Evolutionary conservation across 1,284 basidiomycete genomes (phyloP).

Genomic region (Afroboletus lepidellus): DNA sequence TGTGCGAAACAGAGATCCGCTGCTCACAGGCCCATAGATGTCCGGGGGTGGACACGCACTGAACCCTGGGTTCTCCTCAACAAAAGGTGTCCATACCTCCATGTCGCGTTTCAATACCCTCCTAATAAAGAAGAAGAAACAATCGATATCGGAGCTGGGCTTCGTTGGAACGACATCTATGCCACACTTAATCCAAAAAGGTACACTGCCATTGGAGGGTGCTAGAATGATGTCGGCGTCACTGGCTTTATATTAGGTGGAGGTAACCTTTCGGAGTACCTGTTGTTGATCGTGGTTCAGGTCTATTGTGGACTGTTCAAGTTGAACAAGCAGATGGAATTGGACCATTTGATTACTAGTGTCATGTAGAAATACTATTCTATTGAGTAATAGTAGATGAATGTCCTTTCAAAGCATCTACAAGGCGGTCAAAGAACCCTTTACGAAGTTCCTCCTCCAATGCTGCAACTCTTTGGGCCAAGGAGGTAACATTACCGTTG

Average conservation of each 20-base stretch:
- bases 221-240: neutral
- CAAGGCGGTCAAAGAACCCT: too few relatives aligned
- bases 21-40: neutral
- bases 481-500: too few relatives aligned
- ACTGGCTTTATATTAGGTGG: neutral
- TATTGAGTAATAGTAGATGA: too few relatives aligned
- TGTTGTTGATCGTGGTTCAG: neutral
- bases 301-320: neutral
- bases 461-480: too few relatives aligned
- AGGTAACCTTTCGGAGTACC: neutral
- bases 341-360: too few relatives aligned
- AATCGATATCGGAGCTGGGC: neutral
- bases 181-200: neutral
- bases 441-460: too few relatives aligned
- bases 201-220: neutral
- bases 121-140: neutral
- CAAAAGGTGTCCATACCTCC: neutral
- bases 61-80: neutral
- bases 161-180: neutral
- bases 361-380: too few relatives aligned
- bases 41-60: neutral
- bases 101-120: neutral
- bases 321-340: too few relatives aligned
- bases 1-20: too few relatives aligned
- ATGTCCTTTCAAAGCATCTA: too few relatives aligned